Base-by-base conservation (phyloP, 2,329 filamentous ascomycete species). In the Diaporthe sp. region DNA sequence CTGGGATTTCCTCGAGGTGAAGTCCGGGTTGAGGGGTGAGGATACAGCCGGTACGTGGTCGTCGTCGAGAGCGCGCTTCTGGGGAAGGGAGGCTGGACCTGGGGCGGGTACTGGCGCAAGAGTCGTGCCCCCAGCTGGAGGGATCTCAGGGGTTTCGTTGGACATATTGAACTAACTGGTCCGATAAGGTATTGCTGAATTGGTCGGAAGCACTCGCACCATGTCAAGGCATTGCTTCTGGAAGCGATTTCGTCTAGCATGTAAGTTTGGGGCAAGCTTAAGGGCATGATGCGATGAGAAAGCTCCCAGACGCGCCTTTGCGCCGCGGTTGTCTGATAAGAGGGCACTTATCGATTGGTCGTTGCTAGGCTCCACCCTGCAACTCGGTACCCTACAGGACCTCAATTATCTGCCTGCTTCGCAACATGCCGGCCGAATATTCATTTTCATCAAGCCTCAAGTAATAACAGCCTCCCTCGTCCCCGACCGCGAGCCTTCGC, bases 21-120 rank as follows among this genome's bases (percentile, higher is more conserved):
- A 87, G 61, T 93, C 91, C 62, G 92, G 92, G 79, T 95, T 95
- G 77, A 96, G 89, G 39, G 94, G 94, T 15, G 94, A 96, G 3
- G 94, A 91, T 2, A 95, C 88, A 17, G 92, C 88, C 6, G 94
- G 94, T 76, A 89, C 89, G 83, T 95, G 92, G 81, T 91, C 91
- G 79, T 94, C 93, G 76, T 94, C 92, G 42, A 93, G 87, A 31
- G 87, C 85, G 76, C 92, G 91, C 80, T 94, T 94, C 81, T 93
- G 89, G 4, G 92, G 91, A 34, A 93, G 85, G 13, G 87, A 87
- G 70, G 88, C 84, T 82, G 89, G 78, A 55, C 53, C 7, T 34
- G 73, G 51, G 31, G 57, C 34, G 9, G 70, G 55, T n/a, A 19
- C 55, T 39, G 68, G 55, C 25, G 46, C 49, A 49, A 42, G 60